Evolutionary conservation across 108 stramenopile species (phyloP).

Genomic region (Nitzschia sp.): DNA sequence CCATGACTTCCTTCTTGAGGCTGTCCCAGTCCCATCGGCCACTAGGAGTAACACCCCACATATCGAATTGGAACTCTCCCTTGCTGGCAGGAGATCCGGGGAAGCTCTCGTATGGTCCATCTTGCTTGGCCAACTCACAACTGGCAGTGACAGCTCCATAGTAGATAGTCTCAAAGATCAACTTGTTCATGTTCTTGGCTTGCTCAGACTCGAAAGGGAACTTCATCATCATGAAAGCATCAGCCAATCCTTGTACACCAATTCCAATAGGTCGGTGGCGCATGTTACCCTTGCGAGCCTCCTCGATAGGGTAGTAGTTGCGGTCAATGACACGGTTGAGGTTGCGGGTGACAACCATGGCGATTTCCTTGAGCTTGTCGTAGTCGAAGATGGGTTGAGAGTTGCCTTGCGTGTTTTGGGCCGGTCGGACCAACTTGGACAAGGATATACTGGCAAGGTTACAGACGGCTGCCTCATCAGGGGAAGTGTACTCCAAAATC

Average conservation of each 20-base stretch:
- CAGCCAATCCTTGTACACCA: slow-evolving; percentile 99
- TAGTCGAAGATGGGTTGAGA: slow-evolving; percentile 80
- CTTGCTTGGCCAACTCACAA: slow-evolving; percentile 86
- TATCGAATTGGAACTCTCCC: slow-evolving; percentile 95
- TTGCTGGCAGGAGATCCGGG: slow-evolving; percentile 92
- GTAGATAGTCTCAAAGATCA: slow-evolving; percentile 99
- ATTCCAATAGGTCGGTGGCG: slow-evolving; percentile 99
- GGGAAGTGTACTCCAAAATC: slow-evolving; percentile 98
- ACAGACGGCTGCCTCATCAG: slow-evolving; percentile 99
- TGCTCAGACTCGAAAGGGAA: slow-evolving; percentile 90
- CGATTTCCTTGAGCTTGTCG: slow-evolving; percentile 77
- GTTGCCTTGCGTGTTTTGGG: slow-evolving; percentile 19
- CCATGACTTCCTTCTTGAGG: slow-evolving; percentile 78
- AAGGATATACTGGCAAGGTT: slow-evolving; percentile 98
- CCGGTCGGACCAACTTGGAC: slow-evolving; percentile 78
- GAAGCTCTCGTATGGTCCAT: slow-evolving; percentile 94
- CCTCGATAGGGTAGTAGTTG: slow-evolving; percentile 96
- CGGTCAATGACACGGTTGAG: slow-evolving; percentile 98
- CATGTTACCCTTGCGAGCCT: slow-evolving; percentile 87
- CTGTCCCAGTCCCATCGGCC: slow-evolving; percentile 92
- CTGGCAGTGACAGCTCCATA: slow-evolving; percentile 94
- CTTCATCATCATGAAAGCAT: slow-evolving; percentile 93
- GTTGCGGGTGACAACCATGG: slow-evolving; percentile 95
- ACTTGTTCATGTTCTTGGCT: slow-evolving; percentile 88
- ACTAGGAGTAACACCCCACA: slow-evolving; percentile 93